Conservation (phyloP, 2,329 filamentous ascomycete species). For the Penicillium decumbens region DNA sequence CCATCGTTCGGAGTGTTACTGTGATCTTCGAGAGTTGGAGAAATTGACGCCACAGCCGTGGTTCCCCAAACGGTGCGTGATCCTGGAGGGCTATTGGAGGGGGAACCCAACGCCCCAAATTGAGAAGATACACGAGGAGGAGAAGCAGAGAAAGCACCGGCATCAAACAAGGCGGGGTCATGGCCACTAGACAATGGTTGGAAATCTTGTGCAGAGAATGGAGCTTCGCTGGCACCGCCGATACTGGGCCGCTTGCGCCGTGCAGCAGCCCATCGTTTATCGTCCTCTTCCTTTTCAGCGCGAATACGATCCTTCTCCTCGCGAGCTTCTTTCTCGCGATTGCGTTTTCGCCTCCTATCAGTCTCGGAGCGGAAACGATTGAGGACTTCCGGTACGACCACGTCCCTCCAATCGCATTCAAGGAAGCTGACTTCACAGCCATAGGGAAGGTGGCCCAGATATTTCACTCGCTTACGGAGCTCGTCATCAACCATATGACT, state of each 20-base stretch:
- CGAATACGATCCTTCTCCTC: slow-evolving; percentile 82
- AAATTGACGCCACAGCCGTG: slow-evolving; percentile 55
- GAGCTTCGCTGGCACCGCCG: slow-evolving; percentile 39
- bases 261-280: slow-evolving; percentile 63
- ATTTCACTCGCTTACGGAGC: slow-evolving; percentile 76
- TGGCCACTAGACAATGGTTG: slow-evolving; percentile 52
- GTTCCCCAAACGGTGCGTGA: slow-evolving; percentile 92
- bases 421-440: slow-evolving; percentile 89
- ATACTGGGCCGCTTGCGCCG: slow-evolving; percentile 57
- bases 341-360: slow-evolving; percentile 67
- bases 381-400: slow-evolving; percentile 71
- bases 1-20: slow-evolving; percentile 61
- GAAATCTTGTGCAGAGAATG: slow-evolving; percentile 60
- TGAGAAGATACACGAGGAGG: slow-evolving; percentile 41
- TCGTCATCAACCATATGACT: slow-evolving; percentile 84
- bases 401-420: slow-evolving; percentile 93
- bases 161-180: slow-evolving; percentile 28
- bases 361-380: slow-evolving; percentile 72
- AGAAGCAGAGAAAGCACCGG: slow-evolving; percentile 37
- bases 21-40: slow-evolving; percentile 50
- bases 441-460: slow-evolving; percentile 77
- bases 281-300: slow-evolving; percentile 73
- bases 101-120: slow-evolving; percentile 60
- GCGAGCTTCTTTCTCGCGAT: slow-evolving; percentile 74
- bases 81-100: slow-evolving; percentile 74